Conservation (phyloP, 805 yeast genomes). For the Schwanniomyces yamadae region DNA sequence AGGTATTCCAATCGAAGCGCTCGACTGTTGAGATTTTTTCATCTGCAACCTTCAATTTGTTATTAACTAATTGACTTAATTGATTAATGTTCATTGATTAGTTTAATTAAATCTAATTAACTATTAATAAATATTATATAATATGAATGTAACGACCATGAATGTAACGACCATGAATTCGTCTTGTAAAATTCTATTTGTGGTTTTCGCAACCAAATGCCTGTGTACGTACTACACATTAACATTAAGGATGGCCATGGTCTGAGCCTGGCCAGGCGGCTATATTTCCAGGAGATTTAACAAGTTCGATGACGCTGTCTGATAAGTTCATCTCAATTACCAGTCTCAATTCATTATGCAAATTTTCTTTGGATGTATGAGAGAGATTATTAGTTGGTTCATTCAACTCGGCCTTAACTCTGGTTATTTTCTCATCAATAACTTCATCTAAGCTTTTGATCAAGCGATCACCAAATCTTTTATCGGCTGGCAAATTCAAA, state of each 20-base stretch:
- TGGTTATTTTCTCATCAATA: conserved; percentile 25
- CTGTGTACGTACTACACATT: background rate
- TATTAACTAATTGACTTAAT: conserved; percentile 4
- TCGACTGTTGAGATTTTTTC: conserved; percentile 10
- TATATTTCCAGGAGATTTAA: conserved; percentile 34
- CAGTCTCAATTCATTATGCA: conserved; percentile 14
- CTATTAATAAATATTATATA: background rate
- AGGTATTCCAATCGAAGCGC: conserved; percentile 23
- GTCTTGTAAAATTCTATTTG: conserved; percentile 4
- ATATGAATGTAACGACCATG: background rate
- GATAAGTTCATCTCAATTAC: conserved; percentile 13
- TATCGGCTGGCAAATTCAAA: conserved; percentile 52
- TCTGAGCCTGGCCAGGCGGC: conserved; percentile 69
- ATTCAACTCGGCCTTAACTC: conserved; percentile 17
- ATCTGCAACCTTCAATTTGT: conserved; percentile 9
- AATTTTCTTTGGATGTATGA: conserved; percentile 11
- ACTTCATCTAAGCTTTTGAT: conserved; percentile 33
- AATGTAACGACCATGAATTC: no score
- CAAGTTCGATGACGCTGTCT: conserved; percentile 10
- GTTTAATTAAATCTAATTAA: background rate
- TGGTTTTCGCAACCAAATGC: conserved; percentile 7
- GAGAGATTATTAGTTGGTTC: conserved; percentile 19
- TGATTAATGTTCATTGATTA: conserved; percentile 4
- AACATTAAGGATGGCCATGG: conserved; percentile 56
- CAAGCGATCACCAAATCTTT: conserved; percentile 46